Evolutionary conservation across 192 early-diverging fungal species (phyloP), one percentile per base, ranked within the genome.

Genomic region (Podila verticillata): DNA sequence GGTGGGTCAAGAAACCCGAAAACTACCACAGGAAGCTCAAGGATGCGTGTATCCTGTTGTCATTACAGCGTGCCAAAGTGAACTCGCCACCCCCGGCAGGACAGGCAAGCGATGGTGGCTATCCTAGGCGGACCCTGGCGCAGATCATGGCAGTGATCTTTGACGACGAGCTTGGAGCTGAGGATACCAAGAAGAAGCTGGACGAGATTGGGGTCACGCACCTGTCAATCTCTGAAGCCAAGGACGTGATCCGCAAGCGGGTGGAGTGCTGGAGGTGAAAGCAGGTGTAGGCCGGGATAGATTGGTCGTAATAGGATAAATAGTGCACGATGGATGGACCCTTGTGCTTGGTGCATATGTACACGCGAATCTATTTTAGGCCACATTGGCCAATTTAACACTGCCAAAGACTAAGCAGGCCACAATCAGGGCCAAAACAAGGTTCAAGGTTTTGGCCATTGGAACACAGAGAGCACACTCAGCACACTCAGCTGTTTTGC

Each of bases 1-100:
- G 70, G 20, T 86, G 84, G 84, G 77, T 87, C n/a, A 83, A 75
- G 34, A 83, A 83, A 49, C 83, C 87, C 0, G 87, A 90, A 65
- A 90, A 85, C 69, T 87, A 86, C 39, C 85, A 72, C 60, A 59
- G 75, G 26, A 85, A 78, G 48, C 34, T 82, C 39, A 68, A 65
- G 60, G 84, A 85, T 54, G 80, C 79, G 3, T 56, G 67, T 17
- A 70, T 85, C 28, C 29, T 85, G 65, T 36, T 85, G 24, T 82
- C 84, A n/a, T 49, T 85, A 35, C 74, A 81, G 30, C 71, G 72
- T 30, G 63, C 70, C 34, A 73, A 70, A 36, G 71, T 32, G 29
- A 61, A 77, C 19, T 72, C 58, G 15, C 49, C 65, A 6, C 60
- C 63, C 2, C 7, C 65, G 2, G 36, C 8, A 63, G 22, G 26